Evolutionary conservation across 2,329 filamentous ascomycete genomes (phyloP).

Genomic region (Allantophomopsis lycopodina): DNA sequence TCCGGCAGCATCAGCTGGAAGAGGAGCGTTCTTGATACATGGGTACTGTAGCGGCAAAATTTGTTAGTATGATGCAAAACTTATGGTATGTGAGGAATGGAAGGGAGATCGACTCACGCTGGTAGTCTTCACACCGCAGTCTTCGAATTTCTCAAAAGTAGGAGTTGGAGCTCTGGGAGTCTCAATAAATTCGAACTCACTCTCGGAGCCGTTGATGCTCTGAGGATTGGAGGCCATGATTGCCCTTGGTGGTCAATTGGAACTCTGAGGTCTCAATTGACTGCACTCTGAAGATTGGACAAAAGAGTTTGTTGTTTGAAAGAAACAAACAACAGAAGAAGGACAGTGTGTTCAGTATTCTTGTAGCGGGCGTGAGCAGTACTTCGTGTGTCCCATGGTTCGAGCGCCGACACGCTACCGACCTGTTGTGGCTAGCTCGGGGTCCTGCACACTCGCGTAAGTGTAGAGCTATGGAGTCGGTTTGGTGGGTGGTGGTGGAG

Average conservation of each 20-base stretch:
- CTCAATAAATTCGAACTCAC: slow-evolving; percentile 51
- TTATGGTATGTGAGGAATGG: slow-evolving; percentile 8
- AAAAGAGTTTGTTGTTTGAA: too few species aligned
- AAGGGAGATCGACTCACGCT: slow-evolving; percentile 26
- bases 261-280: neutral
- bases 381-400: too few species aligned
- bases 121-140: slow-evolving; percentile 40
- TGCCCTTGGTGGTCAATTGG: neutral
- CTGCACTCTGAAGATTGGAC: neutral
- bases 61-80: slow-evolving; percentile 8
- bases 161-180: slow-evolving; percentile 36
- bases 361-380: too few species aligned
- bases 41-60: slow-evolving; percentile 45
- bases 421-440: too few species aligned
- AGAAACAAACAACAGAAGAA: too few species aligned
- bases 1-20: slow-evolving; percentile 79
- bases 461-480: too few species aligned
- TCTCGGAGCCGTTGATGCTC: slow-evolving; percentile 33
- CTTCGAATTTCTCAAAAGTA: slow-evolving; percentile 34
- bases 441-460: too few species aligned
- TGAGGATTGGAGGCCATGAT: slow-evolving; percentile 33
- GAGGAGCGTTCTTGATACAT: slow-evolving; percentile 83
- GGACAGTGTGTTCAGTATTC: too few species aligned
- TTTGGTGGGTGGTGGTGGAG: too few species aligned
- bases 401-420: too few species aligned